Evolutionary conservation across 805 yeast species (phyloP), one percentile per base, ranked within the genome.

Genomic region (Candida insectalens): DNA sequence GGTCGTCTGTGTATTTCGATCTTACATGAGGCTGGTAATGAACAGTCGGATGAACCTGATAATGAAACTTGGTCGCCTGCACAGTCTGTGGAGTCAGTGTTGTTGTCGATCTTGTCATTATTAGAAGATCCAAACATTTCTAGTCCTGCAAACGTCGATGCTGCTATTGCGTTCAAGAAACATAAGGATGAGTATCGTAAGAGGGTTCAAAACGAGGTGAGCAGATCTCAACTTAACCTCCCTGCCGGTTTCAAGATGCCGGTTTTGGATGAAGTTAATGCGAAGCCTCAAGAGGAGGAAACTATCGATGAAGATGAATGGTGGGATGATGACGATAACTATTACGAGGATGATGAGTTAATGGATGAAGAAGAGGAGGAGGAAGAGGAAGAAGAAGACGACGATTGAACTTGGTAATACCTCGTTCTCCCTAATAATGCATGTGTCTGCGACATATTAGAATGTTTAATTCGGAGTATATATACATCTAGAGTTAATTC

Each of bases 111-210:
- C 43, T 81, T 92, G 21, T 84, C 96, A 5, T 66, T 89, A 35
- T 69, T 89, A 47, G 95, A 88, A 49, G 97, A 89, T 56, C 98
- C 98, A 32, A 89, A 89, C 61, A 79, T 84, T 34, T 74, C 77
- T 37, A 82, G 95, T 5, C 97, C 98, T 9, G 98, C 98, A 4
- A 89, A 89, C 56, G 88, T 92, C 30, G 97, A 89, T 55, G 98
- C 98, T 6, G 85, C 95, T n/a, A 83, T 89, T 23, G 85, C 83
- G 46, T 88, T 84, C 71, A 71, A 94, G 49, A 84, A 83, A 49
- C 77, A 83, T 57, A 77, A 81, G 19, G 87, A 78, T 19, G 79
- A 75, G 34, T 89, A 87, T 62, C 74, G 74, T 53, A 77, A 74
- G 51, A 76, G 80, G 53, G 92, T 88, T 4, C 67, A 71, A 40